Evolutionary conservation across 2,329 filamentous ascomycete species (phyloP), one percentile per base, ranked within the genome.

Genomic region (Fusarium irregulare): DNA sequence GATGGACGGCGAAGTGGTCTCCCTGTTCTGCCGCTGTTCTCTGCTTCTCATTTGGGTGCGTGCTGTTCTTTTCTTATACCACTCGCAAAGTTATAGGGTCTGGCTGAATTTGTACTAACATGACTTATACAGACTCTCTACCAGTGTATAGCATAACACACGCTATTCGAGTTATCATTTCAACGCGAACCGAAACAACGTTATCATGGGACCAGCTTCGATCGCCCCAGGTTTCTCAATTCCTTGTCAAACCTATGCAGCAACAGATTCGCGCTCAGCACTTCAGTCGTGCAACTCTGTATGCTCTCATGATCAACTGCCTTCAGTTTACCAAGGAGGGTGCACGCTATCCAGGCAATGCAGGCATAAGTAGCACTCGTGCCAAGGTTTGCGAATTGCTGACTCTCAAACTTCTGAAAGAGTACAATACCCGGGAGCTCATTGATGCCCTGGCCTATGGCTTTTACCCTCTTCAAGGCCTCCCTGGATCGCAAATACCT

Each of bases 371-470:
- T 80, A 91, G 88, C 73, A 97, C 95, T 11, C 88, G 95, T 72
- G 93, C 94, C 46, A 89, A 94, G 82, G 91, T 97, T 49, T 97
- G 94, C 81, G 94, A 98, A 82, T 86, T 98, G 62, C 84, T 98
- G 48, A 93, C 94, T 16, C 93, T 98, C 79, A 93, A 97, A 78
- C 79, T 98, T 67, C 83, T 98, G 70, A 95, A 93, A 81, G 95
- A 98, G 77, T 97, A 94, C 80, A 90, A 88, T 21, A 97, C 93
- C 1, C 86, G 94, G 62, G 94, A 98, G 80, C 86, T 98, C 72
- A 97, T 98, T 72, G 95, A 98, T 82, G 94, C 93, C 6, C 84
- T 98, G 42, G 97, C 93, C 27, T 98, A 98, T 80, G 95, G 98
- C 78, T 98, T 97, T 78, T 93, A 96, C 78, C 95, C 95, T 1